These are phyloP conservation scores for Periconia digitata DNA, from an alignment of 2,329 filamentous ascomycete genomes.

Conservation along the genomic window DNA sequence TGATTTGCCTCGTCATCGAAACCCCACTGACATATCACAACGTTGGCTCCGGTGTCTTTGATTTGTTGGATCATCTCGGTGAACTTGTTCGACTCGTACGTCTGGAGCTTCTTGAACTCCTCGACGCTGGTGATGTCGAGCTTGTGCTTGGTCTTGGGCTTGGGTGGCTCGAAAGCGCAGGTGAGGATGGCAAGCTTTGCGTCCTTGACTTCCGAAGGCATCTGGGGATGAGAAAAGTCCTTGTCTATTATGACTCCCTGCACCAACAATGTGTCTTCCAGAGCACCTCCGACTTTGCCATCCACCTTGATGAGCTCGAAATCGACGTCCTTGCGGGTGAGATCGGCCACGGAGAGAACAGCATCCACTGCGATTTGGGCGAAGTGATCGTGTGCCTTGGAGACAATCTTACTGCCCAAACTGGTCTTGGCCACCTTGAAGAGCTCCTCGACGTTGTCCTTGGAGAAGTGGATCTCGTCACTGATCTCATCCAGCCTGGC, in stretches of 20 bases:
- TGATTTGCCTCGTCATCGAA: conserved; percentile 99
- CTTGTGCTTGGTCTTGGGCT: conserved; percentile 99
- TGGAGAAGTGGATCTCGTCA: conserved; percentile 84
- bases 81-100: conserved; percentile 95
- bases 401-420: conserved; percentile 98
- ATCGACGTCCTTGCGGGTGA: conserved; percentile 95
- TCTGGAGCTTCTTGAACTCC: conserved; percentile 97
- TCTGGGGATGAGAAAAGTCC: conserved; percentile 99
- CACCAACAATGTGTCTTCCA: conserved; percentile 92
- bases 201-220: conserved; percentile 92
- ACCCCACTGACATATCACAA: conserved; percentile 99
- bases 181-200: conserved; percentile 98
- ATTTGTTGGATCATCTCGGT: conserved; percentile 98
- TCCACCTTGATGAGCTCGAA: conserved; percentile 99
- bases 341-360: conserved; percentile 91
- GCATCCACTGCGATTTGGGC: conserved; percentile 96
- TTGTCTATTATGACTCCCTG: conserved; percentile 99
- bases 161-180: conserved; percentile 96
- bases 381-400: conserved; percentile 97
- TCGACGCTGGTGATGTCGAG: conserved; percentile 96
- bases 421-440: conserved; percentile 94
- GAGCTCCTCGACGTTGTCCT: conserved; percentile 78
- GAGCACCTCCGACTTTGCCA: conserved; percentile 90
- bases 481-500: conserved; percentile 90
- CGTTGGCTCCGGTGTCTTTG: conserved; percentile 94